Evolutionary conservation across 1,139 yeast species (phyloP).

Genomic region (Diutina sp.): DNA sequence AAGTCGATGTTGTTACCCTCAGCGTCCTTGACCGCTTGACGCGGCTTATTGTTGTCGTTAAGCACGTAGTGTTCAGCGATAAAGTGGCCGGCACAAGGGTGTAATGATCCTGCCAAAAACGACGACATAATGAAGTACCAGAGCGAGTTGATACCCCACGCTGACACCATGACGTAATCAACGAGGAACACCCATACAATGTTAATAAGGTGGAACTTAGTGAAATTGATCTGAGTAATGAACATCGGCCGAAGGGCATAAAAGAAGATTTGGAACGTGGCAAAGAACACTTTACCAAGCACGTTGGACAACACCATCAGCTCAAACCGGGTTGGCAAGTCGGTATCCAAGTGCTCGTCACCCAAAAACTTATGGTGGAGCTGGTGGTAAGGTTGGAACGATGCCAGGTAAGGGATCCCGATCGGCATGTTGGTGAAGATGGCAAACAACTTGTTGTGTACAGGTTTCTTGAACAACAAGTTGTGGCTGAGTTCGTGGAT

Average conservation of each 20-base stretch:
- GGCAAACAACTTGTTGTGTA: slow-evolving; percentile 67
- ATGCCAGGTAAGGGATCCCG: slow-evolving; percentile 83
- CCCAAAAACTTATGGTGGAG: slow-evolving; percentile 86
- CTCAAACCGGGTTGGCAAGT: slow-evolving; percentile 71
- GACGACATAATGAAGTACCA: slow-evolving; percentile 63
- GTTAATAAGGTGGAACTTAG: slow-evolving; percentile 62
- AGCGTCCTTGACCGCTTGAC: slow-evolving; percentile 8
- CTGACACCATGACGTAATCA: slow-evolving; percentile 42
- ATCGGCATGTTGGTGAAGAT: slow-evolving; percentile 74
- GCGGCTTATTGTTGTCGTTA: slow-evolving; percentile 39
- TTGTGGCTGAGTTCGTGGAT: slow-evolving; percentile 85
- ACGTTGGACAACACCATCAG: slow-evolving; percentile 63
- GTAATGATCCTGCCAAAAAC: slow-evolving; percentile 82
- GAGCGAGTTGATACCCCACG: slow-evolving; percentile 55
- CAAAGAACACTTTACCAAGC: slow-evolving; percentile 82
- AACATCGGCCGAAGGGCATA: slow-evolving; percentile 88
- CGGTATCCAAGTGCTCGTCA: slow-evolving; percentile 77
- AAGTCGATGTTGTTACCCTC: slow-evolving; percentile 16
- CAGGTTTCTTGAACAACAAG: slow-evolving; percentile 67
- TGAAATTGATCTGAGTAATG: slow-evolving; percentile 61
- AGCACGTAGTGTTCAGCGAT: slow-evolving; percentile 87
- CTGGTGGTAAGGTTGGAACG: slow-evolving; percentile 86
- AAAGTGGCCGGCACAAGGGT: slow-evolving; percentile 92
- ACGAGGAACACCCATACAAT: slow-evolving; percentile 45
- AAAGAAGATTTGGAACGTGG: slow-evolving; percentile 78